phyloP scores from a whole-genome alignment of 2,329 filamentous ascomycete species.

The Cercospora canescens region DNA sequence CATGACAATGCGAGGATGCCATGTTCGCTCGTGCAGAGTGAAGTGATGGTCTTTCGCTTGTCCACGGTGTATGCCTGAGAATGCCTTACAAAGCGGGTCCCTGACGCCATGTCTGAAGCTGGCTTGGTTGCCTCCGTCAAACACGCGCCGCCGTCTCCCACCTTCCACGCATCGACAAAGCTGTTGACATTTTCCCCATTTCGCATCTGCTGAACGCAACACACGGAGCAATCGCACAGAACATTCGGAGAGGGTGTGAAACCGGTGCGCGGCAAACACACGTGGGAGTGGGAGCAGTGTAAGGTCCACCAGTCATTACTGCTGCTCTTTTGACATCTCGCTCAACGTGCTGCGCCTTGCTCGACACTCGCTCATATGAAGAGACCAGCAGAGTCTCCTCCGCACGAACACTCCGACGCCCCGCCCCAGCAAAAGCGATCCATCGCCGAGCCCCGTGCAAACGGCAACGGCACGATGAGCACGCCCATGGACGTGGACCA shows the following conservation, averaged over 20 bases:
- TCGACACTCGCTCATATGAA: conserved; percentile 19
- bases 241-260: neutral
- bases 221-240: neutral
- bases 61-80: neutral
- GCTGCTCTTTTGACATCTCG: neutral
- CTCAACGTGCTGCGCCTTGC: neutral
- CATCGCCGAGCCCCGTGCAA: conserved; percentile 16
- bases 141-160: neutral
- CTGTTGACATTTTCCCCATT: neutral
- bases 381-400: conserved; percentile 20
- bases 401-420: conserved; percentile 16
- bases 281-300: conserved; percentile 5
- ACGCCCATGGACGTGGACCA: conserved; percentile 60
- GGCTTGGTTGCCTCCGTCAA: neutral
- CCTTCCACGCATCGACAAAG: neutral
- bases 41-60: too few relatives aligned
- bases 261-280: neutral
- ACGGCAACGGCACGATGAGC: conserved; percentile 39
- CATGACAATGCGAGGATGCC: neutral
- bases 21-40: too few relatives aligned
- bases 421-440: conserved; percentile 16
- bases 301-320: conserved; percentile 2
- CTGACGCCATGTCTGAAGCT: neutral
- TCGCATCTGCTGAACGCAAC: neutral
- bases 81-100: neutral